phyloP scores from a whole-genome alignment of 495 filamentous ascomycete genomes.

The Penicillium verhagenii region DNA sequence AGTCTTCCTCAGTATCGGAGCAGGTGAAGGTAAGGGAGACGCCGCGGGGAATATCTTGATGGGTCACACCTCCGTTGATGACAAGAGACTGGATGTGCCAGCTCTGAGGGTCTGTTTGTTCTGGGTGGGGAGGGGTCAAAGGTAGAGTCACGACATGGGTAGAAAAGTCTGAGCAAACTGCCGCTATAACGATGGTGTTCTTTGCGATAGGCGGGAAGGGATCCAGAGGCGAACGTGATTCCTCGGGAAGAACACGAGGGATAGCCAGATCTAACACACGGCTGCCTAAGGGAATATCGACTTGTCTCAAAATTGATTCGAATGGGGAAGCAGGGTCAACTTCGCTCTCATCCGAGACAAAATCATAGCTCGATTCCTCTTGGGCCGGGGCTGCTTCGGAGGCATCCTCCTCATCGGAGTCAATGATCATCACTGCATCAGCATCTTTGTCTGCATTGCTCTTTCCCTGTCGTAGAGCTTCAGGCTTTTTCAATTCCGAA shows the following conservation, averaged over 20 bases:
- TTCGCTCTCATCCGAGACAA: constrained; percentile 60
- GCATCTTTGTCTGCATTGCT: constrained; percentile 37
- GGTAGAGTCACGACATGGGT: constrained; percentile 72
- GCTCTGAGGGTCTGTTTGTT: constrained; percentile 33
- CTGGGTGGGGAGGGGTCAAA: constrained; percentile 66
- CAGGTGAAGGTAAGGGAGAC: constrained; percentile 67
- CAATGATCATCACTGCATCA: constrained; percentile 72
- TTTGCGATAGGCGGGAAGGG: constrained; percentile 60
- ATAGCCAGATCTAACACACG: constrained; percentile 60
- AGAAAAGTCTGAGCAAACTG: constrained; percentile 67
- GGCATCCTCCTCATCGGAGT: constrained; percentile 72
- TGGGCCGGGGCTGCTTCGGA: constrained; percentile 34
- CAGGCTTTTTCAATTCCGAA: constrained; percentile 39
- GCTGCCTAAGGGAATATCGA: constrained; percentile 67
- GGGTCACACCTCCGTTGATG: constrained; percentile 50
- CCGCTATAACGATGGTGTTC: constrained; percentile 65
- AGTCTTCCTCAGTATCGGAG: constrained; percentile 32
- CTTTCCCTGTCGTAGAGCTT: constrained; percentile 23
- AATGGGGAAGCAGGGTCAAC: constrained; percentile 52
- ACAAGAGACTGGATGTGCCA: constrained; percentile 61
- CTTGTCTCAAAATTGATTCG: constrained; percentile 59
- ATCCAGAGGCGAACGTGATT: constrained; percentile 46
- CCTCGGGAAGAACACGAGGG: constrained; percentile 51
- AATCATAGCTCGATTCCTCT: constrained; percentile 47
- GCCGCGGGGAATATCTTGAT: constrained; percentile 60